Conservation (phyloP, 805 yeast genomes). For the Candida methanosorbosa region DNA sequence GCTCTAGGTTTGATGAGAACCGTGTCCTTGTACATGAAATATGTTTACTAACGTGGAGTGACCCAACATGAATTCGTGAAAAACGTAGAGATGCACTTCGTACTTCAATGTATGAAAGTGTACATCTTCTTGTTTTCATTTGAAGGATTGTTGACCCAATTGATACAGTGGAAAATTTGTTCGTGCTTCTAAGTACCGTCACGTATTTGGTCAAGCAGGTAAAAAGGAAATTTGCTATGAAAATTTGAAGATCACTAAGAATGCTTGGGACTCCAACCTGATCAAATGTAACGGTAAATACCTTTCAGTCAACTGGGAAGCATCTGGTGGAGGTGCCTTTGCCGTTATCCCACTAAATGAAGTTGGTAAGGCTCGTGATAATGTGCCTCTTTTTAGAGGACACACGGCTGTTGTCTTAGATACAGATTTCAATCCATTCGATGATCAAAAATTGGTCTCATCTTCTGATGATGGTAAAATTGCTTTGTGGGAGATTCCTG, state of each 20-base stretch:
- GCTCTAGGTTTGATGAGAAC: no score
- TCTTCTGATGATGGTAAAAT: constrained; percentile 77
- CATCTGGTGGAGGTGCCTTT: constrained; percentile 97
- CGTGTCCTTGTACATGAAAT: no score
- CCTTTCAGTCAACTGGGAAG: constrained; percentile 82
- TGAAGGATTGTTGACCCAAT: no score
- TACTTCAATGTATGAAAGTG: no score
- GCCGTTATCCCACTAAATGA: constrained; percentile 84
- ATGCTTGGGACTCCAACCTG: constrained; percentile 95
- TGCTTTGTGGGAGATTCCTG: constrained; percentile 83
- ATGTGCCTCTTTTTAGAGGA: constrained; percentile 89
- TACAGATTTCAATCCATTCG: constrained; percentile 92
- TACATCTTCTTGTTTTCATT: no score
- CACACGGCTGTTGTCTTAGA: constrained; percentile 94
- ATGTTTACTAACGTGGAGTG: no score
- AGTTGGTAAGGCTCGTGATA: constrained; percentile 89
- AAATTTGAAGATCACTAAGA: constrained; percentile 70
- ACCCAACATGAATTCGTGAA: no score
- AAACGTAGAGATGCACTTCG: no score
- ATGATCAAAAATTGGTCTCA: constrained; percentile 65
- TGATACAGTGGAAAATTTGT: constrained; percentile 72
- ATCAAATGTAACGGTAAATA: constrained; percentile 82
- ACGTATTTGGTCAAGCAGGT: constrained; percentile 86
- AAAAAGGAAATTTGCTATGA: constrained; percentile 67
- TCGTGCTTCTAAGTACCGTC: constrained; percentile 94